Evolutionary conservation across 2,329 filamentous ascomycete genomes (phyloP).

Genomic region (Ceratocystis destructans): DNA sequence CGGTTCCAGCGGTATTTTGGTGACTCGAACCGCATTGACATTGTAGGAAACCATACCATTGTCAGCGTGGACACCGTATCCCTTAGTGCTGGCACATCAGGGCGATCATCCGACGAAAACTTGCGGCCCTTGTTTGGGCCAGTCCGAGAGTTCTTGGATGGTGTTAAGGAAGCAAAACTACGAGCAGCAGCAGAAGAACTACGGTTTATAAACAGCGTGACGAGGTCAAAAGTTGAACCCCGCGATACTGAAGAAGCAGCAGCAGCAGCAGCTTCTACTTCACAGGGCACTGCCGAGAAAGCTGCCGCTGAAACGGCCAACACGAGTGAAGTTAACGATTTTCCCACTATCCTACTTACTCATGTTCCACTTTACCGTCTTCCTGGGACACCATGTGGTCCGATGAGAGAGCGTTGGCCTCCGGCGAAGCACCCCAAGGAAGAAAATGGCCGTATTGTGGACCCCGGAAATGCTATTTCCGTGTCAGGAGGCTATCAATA

Average conservation of each 20-base stretch:
- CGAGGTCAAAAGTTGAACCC: slow-evolving; percentile 37
- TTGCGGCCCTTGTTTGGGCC: slow-evolving; percentile 58
- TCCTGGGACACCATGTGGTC: slow-evolving; percentile 75
- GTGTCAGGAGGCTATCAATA: slow-evolving; percentile 82
- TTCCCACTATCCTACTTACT: slow-evolving; percentile 78
- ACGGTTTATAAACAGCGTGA: slow-evolving; percentile 41
- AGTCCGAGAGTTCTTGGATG: slow-evolving; percentile 59
- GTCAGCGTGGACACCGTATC: slow-evolving; percentile 85
- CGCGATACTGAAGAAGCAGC: slow-evolving; percentile 23
- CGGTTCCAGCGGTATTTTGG: slow-evolving; percentile 84
- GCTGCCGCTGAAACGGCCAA: neutral
- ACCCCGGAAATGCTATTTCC: slow-evolving; percentile 64
- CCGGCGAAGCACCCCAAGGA: slow-evolving; percentile 43
- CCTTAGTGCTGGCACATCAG: slow-evolving; percentile 54
- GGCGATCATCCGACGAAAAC: slow-evolving; percentile 38
- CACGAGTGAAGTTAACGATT: slow-evolving; percentile 42
- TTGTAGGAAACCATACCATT: slow-evolving; percentile 90
- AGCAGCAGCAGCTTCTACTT: neutral
- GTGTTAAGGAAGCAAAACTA: slow-evolving; percentile 49
- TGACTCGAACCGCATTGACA: slow-evolving; percentile 76
- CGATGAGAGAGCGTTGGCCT: slow-evolving; percentile 69
- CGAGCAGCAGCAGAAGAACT: slow-evolving; percentile 58
- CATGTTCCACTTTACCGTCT: slow-evolving; percentile 82
- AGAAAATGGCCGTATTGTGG: slow-evolving; percentile 25
- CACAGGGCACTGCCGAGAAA: neutral